These are phyloP conservation scores for Annona cherimola DNA, from an alignment of 164 flowering plant species.

Conservation along the genomic window DNA sequence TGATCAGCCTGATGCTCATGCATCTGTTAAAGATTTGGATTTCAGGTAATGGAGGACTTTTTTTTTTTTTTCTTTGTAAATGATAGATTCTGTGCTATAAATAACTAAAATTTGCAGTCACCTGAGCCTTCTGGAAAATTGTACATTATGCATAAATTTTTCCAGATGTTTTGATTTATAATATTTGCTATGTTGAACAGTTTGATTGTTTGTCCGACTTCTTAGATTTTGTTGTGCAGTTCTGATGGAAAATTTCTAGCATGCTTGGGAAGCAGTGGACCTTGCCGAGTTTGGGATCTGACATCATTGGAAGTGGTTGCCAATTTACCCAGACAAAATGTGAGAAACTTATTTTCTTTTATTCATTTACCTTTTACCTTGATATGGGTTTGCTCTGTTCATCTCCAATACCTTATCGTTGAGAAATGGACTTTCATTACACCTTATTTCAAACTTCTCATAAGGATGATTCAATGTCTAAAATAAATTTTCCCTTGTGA, in stretches of 20 bases:
- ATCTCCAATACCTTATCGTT: background rate
- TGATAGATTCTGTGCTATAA: background rate
- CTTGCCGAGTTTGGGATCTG: slow-evolving; percentile 84
- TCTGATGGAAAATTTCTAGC: slow-evolving; percentile 75
- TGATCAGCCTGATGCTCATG: slow-evolving; percentile 54
- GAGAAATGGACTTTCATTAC: background rate
- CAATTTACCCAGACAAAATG: slow-evolving; percentile 62
- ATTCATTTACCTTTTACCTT: background rate
- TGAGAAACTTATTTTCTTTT: slow-evolving; percentile 18
- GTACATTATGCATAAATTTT: background rate
- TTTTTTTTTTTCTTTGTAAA: background rate
- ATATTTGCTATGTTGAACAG: slow-evolving; percentile 5
- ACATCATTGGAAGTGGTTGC: slow-evolving; percentile 45
- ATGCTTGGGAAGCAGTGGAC: slow-evolving; percentile 66
- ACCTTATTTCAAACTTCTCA: too few relatives aligned
- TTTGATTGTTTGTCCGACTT: slow-evolving; percentile 12
- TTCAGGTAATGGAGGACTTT: slow-evolving; percentile 56
- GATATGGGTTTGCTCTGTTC: background rate
- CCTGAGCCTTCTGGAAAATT: background rate
- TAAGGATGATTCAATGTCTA: too few relatives aligned
- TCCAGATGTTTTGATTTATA: background rate
- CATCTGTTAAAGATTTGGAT: slow-evolving; percentile 70
- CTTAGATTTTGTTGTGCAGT: slow-evolving; percentile 41
- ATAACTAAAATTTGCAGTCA: background rate
- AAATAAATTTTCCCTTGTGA: too few relatives aligned